phyloP scores from a whole-genome alignment of 768 basidiomycete species.

The Boletus coccyginus region DNA sequence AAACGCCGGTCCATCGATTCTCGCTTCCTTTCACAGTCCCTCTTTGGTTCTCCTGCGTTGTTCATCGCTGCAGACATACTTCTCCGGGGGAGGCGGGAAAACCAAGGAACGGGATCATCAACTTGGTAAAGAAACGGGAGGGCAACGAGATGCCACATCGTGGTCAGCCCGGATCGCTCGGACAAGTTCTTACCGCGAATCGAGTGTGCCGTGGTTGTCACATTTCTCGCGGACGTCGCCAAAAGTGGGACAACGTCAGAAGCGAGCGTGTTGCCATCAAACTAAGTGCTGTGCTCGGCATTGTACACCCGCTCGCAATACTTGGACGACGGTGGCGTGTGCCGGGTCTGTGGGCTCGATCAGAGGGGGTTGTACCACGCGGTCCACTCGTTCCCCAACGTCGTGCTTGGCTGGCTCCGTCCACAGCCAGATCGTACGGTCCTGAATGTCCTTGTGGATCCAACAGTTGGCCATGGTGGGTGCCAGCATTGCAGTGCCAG shows the following conservation, averaged over 20 bases:
- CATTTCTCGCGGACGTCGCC: slow-evolving; percentile 60
- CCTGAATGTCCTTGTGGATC: slow-evolving; percentile 84
- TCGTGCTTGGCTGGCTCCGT: slow-evolving; percentile 72
- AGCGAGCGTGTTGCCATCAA: slow-evolving; percentile 84
- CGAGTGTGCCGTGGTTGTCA: slow-evolving; percentile 69
- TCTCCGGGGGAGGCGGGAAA: slow-evolving; percentile 59
- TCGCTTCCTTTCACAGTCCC: slow-evolving; percentile 70
- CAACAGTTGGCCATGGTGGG: slow-evolving; percentile 71
- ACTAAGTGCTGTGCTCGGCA: slow-evolving; percentile 71
- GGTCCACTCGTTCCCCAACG: slow-evolving; percentile 72
- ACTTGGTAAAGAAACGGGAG: background rate
- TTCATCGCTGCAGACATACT: slow-evolving; percentile 50
- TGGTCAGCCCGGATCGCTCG: background rate
- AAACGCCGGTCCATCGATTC: slow-evolving; percentile 69
- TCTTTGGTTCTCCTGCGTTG: slow-evolving; percentile 50
- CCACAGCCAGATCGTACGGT: slow-evolving; percentile 78
- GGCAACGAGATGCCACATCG: background rate
- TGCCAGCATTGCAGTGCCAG: slow-evolving; percentile 78
- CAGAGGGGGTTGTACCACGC: slow-evolving; percentile 78
- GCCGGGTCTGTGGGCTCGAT: slow-evolving; percentile 78
- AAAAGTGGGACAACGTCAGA: slow-evolving; percentile 69
- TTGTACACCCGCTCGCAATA: slow-evolving; percentile 70
- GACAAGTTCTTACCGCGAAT: slow-evolving; percentile 54
- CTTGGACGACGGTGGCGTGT: slow-evolving; percentile 56
- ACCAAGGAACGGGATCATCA: slow-evolving; percentile 47